Percentiles rank a stretch among this genome's conserved stretches.
These are phyloP conservation scores for Agapanthus africanus DNA, from an alignment of 106 monocot species.

Conservation along the genomic window DNA sequence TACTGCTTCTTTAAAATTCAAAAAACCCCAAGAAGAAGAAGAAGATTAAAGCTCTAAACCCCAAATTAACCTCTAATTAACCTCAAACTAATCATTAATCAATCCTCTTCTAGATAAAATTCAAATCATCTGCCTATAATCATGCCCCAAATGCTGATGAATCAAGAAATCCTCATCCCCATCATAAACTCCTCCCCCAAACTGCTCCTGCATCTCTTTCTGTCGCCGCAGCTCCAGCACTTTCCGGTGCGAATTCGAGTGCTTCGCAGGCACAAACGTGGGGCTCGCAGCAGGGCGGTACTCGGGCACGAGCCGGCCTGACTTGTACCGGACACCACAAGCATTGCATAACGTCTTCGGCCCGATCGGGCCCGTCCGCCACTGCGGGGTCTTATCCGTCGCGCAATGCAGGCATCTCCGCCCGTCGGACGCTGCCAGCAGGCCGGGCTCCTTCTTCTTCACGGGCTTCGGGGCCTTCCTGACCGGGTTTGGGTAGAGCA, in stretches of 20 bases:
- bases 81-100: no score
- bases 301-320: constrained; percentile 80
- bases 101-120: no score
- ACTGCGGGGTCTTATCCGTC: constrained; percentile 91
- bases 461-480: constrained; percentile 24
- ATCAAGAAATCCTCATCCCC: no score
- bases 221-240: constrained; percentile 63
- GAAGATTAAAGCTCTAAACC: no score
- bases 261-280: constrained; percentile 47
- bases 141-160: no score
- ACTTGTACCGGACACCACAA: constrained; percentile 85
- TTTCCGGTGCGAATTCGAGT: constrained; percentile 81
- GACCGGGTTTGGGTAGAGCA: background rate
- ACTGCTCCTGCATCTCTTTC: constrained; percentile 29
- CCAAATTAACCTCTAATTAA: no score
- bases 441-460: constrained; percentile 27
- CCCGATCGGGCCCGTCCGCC: constrained; percentile 84
- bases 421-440: constrained; percentile 25
- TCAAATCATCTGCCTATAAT: no score
- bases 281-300: constrained; percentile 80
- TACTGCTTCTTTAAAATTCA: no score
- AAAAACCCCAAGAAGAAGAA: no score
- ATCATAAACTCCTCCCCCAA: no score
- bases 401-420: constrained; percentile 68
- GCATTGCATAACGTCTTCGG: constrained; percentile 97